Base-by-base conservation (phyloP, 352 stramenopile genomes). In the Phytopythium sindhum region DNA sequence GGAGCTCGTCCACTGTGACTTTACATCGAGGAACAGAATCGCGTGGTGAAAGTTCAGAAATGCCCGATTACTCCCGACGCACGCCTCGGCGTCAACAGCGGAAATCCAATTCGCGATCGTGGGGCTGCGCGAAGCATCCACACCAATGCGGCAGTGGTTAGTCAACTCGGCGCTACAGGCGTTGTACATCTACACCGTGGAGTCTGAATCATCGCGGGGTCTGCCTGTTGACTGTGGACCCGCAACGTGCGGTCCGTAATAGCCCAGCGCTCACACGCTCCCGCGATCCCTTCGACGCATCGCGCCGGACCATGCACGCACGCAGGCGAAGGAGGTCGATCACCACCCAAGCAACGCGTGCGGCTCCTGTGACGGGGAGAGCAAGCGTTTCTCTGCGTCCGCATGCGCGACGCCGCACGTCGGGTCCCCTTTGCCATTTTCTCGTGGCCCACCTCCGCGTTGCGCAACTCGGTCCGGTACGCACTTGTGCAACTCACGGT, bases 331-430 rank as follows among this genome's bases (percentile, higher is more conserved):
- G n/a, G n/a, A n/a, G 19, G 4, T 1, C 1, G 10, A 52, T n/a
- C 26, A 31, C n/a, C 24, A 17, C 23, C 45, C 45, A 35, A 54
- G 47, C 47, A 33, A 12, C 47, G 12, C 14, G 41, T 45, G 41
- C 10, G 41, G 41, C 41, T n/a, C 14, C 35, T 59, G 53, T 59
- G 53, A 44, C 53, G 53, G 53, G 53, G 47, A 6, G 26, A 1
- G 26, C 52, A 4, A 23, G 26, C 52, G 52, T 58, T 41, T 58
- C 52, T 58, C 52, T 58, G 52, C 52, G 29, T 45, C 31, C 21
- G 33, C 33, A 39, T 39, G 33, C 33, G 33, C 14, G 33, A 39
- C 33, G 33, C 33, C 4, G 7, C 50, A 44, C 53, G 29, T 41
- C 29, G 26, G 47, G 23, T 54, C 23, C 47, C 3, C 3, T 6